Evolutionary conservation across 1,284 basidiomycete genomes (phyloP).

Genomic region (Trichosporon faecale): DNA sequence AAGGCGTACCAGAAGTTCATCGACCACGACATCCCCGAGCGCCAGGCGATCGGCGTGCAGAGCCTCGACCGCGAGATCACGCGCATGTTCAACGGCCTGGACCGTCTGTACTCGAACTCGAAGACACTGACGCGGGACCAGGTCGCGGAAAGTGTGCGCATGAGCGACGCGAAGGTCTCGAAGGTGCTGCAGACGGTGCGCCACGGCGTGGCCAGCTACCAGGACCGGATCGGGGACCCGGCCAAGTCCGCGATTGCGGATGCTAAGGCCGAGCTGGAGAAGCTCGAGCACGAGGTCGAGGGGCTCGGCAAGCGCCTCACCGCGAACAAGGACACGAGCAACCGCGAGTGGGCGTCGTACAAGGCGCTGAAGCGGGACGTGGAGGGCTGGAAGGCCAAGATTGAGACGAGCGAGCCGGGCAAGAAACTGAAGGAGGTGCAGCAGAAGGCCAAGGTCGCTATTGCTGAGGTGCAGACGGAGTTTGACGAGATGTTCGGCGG

Average conservation of each 20-base stretch:
- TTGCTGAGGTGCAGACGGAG: conserved; percentile 32
- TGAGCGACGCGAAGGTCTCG: conserved; percentile 31
- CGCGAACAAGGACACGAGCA: conserved; percentile 22
- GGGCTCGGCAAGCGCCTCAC: conserved; percentile 36
- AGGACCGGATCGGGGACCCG: conserved; percentile 24
- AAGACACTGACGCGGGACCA: conserved; percentile 36
- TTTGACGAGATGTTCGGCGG: conserved; percentile 41
- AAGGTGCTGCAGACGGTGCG: conserved; percentile 28
- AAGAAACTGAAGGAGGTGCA: conserved; percentile 29
- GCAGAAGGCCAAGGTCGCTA: conserved; percentile 20
- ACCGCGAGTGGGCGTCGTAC: conserved; percentile 44
- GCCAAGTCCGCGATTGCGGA: conserved; percentile 27
- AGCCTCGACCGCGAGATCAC: conserved; percentile 42
- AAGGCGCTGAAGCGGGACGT: conserved; percentile 34
- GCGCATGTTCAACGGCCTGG: conserved; percentile 42
- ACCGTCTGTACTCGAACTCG: conserved; percentile 46
- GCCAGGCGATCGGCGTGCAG: conserved; percentile 25
- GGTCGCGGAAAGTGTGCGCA: conserved; percentile 34
- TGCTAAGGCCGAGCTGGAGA: conserved; percentile 32
- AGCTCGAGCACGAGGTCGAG: conserved; percentile 32
- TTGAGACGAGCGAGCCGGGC: conserved; percentile 26
- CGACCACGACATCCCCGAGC: conserved; percentile 27
- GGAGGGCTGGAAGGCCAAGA: conserved; percentile 35
- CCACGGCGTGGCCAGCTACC: conserved; percentile 28
- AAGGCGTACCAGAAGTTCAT: conserved; percentile 19